Evolutionary conservation across 169 alveolate species (phyloP).

Genomic region (Fabrea salina): DNA sequence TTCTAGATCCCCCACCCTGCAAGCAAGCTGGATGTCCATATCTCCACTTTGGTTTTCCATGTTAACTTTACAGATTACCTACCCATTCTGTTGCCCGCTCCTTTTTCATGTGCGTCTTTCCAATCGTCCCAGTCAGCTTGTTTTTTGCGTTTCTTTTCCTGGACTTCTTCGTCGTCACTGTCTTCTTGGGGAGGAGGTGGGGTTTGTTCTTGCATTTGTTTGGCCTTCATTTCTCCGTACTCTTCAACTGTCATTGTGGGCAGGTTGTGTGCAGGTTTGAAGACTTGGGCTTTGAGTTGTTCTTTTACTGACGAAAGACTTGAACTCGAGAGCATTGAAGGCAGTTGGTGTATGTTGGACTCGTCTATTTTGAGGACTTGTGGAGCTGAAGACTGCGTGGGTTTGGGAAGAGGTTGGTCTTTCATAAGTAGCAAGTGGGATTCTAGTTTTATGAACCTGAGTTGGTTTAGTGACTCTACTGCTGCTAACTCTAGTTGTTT

Average conservation of each 20-base stretch:
- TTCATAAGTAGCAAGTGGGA: slow-evolving; percentile 31
- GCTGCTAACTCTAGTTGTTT: slow-evolving; percentile 31
- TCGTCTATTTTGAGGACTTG: slow-evolving; percentile 12
- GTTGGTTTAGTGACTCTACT: slow-evolving; percentile 28
- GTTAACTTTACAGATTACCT: too few relatives aligned
- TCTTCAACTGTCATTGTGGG: slow-evolving; percentile 43
- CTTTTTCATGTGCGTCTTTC: slow-evolving; percentile 63
- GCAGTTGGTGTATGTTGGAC: not conserved
- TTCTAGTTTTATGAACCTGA: slow-evolving; percentile 36
- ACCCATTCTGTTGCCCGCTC: slow-evolving; percentile 53
- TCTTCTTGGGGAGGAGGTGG: too few relatives aligned
- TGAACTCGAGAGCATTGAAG: not conserved
- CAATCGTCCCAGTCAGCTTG: slow-evolving; percentile 56
- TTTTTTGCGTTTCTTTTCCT: slow-evolving; percentile 37
- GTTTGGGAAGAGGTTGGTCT: not conserved
- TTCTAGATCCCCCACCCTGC: slow-evolving; percentile 20
- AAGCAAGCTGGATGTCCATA: slow-evolving; percentile 8
- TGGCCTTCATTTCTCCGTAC: slow-evolving; percentile 43
- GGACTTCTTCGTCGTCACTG: slow-evolving; percentile 40
- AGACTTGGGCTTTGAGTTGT: slow-evolving; percentile 31
- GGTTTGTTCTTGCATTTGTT: slow-evolving; percentile 21
- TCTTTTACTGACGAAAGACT: not conserved
- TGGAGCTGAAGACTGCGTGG: slow-evolving; percentile 1
- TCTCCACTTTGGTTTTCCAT: not conserved
- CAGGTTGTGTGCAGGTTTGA: slow-evolving; percentile 30